Percentiles rank a stretch among this genome's conserved stretches.
These are phyloP conservation scores for Suillus discolor DNA, from an alignment of 768 basidiomycete species.

Conservation along the genomic window DNA sequence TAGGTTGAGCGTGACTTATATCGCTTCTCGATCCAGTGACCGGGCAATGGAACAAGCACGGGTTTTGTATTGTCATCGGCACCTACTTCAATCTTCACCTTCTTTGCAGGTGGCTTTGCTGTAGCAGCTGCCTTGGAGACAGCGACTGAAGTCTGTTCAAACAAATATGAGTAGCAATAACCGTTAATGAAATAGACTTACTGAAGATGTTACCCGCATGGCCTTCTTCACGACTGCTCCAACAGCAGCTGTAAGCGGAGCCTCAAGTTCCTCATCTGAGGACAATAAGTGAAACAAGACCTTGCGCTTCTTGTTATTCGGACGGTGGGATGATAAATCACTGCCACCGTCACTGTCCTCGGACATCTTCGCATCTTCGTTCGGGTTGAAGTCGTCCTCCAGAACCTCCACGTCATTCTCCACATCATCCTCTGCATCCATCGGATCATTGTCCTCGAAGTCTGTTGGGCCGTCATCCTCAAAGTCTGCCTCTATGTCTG, in stretches of 20 bases:
- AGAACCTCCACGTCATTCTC: background rate
- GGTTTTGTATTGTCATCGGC: background rate
- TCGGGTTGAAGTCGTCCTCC: background rate
- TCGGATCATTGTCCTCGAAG: background rate
- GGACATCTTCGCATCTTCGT: background rate
- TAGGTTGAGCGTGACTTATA: background rate
- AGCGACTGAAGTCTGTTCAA: background rate
- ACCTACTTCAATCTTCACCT: background rate
- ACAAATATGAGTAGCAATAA: background rate
- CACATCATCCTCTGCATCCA: background rate
- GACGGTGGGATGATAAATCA: background rate
- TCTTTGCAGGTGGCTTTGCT: background rate
- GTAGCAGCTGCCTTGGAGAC: background rate
- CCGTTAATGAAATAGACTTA: background rate
- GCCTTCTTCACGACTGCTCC: background rate
- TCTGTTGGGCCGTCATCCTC: too few relatives aligned
- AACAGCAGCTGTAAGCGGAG: background rate
- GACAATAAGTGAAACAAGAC: background rate
- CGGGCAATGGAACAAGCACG: background rate
- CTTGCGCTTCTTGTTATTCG: background rate
- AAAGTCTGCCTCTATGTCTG: background rate
- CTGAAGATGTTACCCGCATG: background rate
- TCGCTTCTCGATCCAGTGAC: background rate
- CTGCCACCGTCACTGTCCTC: background rate
- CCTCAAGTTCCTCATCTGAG: background rate